Conservation (phyloP, 768 basidiomycete species). For the Hemileccinum rubropunctum region DNA sequence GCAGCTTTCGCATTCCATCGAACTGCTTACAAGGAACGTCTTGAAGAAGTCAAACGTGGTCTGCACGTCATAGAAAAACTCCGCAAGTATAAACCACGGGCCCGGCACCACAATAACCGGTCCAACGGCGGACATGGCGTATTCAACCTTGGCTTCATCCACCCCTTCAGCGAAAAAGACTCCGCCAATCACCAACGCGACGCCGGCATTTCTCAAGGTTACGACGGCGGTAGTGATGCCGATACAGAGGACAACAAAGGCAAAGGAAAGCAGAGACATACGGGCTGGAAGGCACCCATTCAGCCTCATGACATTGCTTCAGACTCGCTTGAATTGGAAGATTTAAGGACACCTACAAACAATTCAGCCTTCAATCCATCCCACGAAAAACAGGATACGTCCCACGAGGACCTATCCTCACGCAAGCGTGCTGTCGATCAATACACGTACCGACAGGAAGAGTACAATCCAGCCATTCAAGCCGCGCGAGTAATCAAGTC, state of each 20-base stretch:
- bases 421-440: slow-evolving; percentile 18
- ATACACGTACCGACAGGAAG: slow-evolving; percentile 28
- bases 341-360: slow-evolving; percentile 6
- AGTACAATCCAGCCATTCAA: slow-evolving; percentile 41
- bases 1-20: slow-evolving; percentile 72
- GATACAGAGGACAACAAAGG: slow-evolving; percentile 29
- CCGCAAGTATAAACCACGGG: slow-evolving; percentile 56
- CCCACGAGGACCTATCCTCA: slow-evolving; percentile 43
- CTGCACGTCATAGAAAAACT: slow-evolving; percentile 64
- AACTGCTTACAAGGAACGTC: slow-evolving; percentile 73
- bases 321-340: slow-evolving; percentile 14
- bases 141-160: slow-evolving; percentile 31
- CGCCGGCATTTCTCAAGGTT: slow-evolving; percentile 20
- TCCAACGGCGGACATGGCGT: slow-evolving; percentile 43
- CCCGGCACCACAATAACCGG: slow-evolving; percentile 30
- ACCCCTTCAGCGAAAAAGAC: slow-evolving; percentile 46
- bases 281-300: neutral
- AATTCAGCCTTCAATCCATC: slow-evolving; percentile 1
- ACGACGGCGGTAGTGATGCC: slow-evolving; percentile 31
- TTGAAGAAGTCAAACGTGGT: slow-evolving; percentile 52
- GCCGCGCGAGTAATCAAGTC: slow-evolving; percentile 66
- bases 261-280: slow-evolving; percentile 29
- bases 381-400: slow-evolving; percentile 4
- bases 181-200: slow-evolving; percentile 31
- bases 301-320: slow-evolving; percentile 2